Base-by-base conservation (phyloP, 1,284 basidiomycete species). In the Papiliotrema fonsecae region DNA sequence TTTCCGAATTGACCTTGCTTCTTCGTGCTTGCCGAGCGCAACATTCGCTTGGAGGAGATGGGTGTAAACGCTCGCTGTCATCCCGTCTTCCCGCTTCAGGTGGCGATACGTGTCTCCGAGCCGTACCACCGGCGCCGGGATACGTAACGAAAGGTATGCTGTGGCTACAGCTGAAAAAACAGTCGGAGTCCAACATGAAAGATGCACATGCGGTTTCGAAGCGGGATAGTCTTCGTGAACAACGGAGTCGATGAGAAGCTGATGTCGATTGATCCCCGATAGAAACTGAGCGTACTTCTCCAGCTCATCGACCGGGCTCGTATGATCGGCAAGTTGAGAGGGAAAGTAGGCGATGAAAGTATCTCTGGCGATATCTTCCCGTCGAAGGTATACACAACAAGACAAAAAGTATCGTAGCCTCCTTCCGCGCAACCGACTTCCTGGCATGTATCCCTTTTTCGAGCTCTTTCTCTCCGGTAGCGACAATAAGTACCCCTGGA, bases 361-460 rank as follows among this genome's bases (percentile, higher is more conserved):
- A 5, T 30, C 14, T 6, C n/a, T 11, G 11, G 37, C 35, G 2
- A 39, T 10, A 14, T 19, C n/a, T 16, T 39, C 14, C 13, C 36
- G 14, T 21, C 24, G 21, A 26, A 47, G 19, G 36, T 21, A 14
- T 2, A 47, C 35, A 21, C 45, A 47, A 7, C 39, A 10, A 5
- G 13, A n/a, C 16, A 47, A 19, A 27, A 47, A 47, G 10, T 32
- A 10, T 14, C 4, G n/a, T 19, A 47, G 18, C 14, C 45, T 14
- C 19, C 37, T 10, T 27, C 45, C 45, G n/a, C 45, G 35, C 11
- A 47, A 40, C 16, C 37, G 42, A 10, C 28, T 31, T 14, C 30
- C 28, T 22, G 40, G 24, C n/a, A 22, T 11, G 30, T 44, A 44
- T 19, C 21, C 11, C 42, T 13, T 18, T 4, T 21, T n/a, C 4